Percentiles rank a stretch among this genome's conserved stretches.
phyloP scores from a whole-genome alignment of 2,329 filamentous ascomycete genomes.

The Beauveria caledonica region DNA sequence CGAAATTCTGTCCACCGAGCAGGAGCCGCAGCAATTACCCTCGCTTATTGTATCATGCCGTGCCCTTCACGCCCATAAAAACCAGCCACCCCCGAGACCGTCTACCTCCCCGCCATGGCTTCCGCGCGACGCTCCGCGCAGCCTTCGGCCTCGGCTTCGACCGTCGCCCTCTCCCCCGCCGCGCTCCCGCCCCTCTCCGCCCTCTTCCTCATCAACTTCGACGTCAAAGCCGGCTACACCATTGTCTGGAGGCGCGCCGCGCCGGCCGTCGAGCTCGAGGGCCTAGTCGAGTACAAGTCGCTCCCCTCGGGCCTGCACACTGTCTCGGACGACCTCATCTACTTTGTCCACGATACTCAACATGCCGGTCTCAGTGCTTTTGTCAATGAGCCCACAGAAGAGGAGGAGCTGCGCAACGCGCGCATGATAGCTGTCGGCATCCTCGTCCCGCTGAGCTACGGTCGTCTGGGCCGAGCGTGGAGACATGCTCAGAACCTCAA shows the following conservation, averaged over 20 bases:
- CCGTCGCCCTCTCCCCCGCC: constrained; percentile 31
- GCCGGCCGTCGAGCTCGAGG: constrained; percentile 66
- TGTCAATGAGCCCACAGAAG: constrained; percentile 71
- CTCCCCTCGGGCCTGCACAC: constrained; percentile 88
- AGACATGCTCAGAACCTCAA: constrained; percentile 71
- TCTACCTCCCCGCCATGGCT: constrained; percentile 25
- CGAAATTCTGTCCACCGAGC: background rate
- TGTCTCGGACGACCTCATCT: constrained; percentile 80
- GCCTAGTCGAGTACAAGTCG: constrained; percentile 91
- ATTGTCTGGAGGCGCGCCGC: constrained; percentile 78
- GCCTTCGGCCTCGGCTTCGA: background rate
- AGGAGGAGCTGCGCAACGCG: constrained; percentile 72
- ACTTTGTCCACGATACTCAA: constrained; percentile 76
- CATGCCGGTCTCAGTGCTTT: constrained; percentile 90
- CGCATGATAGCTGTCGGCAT: constrained; percentile 89
- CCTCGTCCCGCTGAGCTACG: constrained; percentile 77
- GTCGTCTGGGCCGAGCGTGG: constrained; percentile 82
- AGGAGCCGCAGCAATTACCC: background rate
- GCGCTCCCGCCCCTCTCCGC: constrained; percentile 57
- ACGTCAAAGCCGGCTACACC: constrained; percentile 85
- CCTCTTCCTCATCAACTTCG: constrained; percentile 83
- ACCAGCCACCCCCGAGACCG: background rate
- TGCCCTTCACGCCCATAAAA: background rate
- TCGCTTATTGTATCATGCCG: background rate
- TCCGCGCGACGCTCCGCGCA: constrained; percentile 25